Conservation (phyloP, 805 yeast species). For the Starmera quercuum region DNA sequence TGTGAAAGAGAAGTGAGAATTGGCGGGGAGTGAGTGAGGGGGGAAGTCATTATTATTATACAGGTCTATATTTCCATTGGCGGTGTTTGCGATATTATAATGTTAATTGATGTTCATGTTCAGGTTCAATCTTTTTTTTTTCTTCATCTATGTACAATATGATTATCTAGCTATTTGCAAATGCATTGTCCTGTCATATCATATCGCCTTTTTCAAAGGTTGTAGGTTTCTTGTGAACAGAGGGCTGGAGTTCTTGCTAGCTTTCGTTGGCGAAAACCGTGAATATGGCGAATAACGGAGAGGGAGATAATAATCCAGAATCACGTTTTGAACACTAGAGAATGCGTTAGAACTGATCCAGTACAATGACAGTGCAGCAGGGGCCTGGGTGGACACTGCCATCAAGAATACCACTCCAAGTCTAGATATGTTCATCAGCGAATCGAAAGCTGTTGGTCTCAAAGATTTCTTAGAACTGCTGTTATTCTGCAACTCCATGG, state of each 20-base stretch:
- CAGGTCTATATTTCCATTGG: no score
- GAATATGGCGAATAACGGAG: conserved; percentile 9
- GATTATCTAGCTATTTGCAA: no score
- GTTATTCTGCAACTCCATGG: conserved; percentile 36
- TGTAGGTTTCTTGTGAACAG: conserved; percentile 4
- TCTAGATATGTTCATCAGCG: conserved; percentile 64
- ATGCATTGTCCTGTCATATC: no score
- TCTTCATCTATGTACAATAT: no score
- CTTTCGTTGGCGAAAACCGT: conserved; percentile 2
- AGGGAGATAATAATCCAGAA: conserved; percentile 44
- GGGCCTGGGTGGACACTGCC: conserved; percentile 82
- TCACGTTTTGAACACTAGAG: conserved; percentile 67
- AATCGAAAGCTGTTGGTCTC: conserved; percentile 53
- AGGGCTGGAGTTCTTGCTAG: conserved; percentile 5
- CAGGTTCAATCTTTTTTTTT: no score
- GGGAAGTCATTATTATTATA: no score
- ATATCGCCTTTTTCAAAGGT: no score
- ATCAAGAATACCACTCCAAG: conserved; percentile 72
- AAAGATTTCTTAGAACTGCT: conserved; percentile 31
- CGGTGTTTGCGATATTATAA: no score
- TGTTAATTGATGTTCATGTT: no score
- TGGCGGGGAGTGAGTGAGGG: no score
- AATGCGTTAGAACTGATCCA: conserved; percentile 84
- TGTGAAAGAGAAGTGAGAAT: no score
- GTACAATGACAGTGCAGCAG: conserved; percentile 73